Base-by-base conservation (phyloP, 2,329 filamentous ascomycete species). In the Pyrenophora tritici-repentis region DNA sequence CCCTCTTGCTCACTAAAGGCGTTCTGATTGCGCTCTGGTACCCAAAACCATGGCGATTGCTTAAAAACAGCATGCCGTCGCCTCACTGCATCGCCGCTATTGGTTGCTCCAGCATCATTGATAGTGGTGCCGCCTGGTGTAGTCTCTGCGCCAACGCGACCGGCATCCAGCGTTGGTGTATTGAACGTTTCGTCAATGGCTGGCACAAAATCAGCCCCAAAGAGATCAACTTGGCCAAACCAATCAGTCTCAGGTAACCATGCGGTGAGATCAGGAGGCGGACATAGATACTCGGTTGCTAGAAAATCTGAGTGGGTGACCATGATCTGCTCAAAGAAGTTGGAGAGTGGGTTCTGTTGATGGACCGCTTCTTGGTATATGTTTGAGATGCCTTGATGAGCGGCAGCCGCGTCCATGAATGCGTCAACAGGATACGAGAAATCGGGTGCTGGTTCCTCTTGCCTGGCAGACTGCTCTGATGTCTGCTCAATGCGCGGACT, bases 1-100 rank as follows among this genome's bases (percentile, higher is more conserved):
- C 48, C 50, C 13, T 63, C 55, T 18, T 70, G 62, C 20, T 68
- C 65, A 34, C 62, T 67, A 34, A 70, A 70, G 6, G 66, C 62
- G 35, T 67, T 53, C 10, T 66, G 63, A n/a, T 67, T 66, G 1
- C 56, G 56, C 24, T 63, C 58, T 1, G 68, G 67, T 7, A 59
- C 50, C 65, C 64, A 70, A 1, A 67, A 55, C 62, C 56, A 62
- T 26, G 54, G 47, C 9, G 53, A 66, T 42, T 55, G 50, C 45
- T 55, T 38, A 45, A 59, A 56, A n/a, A 53, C 36, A 20, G 50
- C 53, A 51, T 58, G 53, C n/a, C 50, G 47, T 44, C 60, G 35
- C n/a, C 45, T 46, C 10, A 42, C 53, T 35, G 43, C 49, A 38
- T 60, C 47, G n/a, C n/a, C n/a, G n/a, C n/a, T n/a, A n/a, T n/a